Evolutionary conservation across 2,329 filamentous ascomycete genomes (phyloP), one percentile per base, ranked within the genome.

Genomic region (Thielaviopsis populi): DNA sequence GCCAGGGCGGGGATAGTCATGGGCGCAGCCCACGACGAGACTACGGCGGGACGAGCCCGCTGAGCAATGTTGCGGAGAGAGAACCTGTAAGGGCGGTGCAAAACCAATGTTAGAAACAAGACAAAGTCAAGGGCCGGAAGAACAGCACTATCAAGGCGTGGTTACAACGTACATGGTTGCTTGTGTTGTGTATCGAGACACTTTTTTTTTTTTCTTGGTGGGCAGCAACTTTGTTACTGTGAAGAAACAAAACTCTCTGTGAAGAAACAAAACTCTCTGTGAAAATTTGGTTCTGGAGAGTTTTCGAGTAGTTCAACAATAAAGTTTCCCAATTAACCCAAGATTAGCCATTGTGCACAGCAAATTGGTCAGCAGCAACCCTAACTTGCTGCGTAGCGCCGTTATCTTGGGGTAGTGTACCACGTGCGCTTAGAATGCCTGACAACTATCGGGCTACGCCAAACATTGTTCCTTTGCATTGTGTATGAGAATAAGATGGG

Each of bases 11-110:
- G 54, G 13, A 56, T 17, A 37, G 53, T 33, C 61, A 43, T 63
- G 60, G 42, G 53, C 11, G 54, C 43, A n/a, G 53, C 42, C 54
- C 53, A 43, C 15, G 64, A 61, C n/a, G 61, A 43, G 8, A 59
- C 22, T 24, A 48, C 64, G 24, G 64, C 42, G 43, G 61, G 61
- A 40, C 61, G 61, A 43, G 64, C 61, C 56, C 64, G 64, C 64
- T 65, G 64, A 27, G 41, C 46, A 50, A 65, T 42, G 61, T 17
- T 56, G n/a, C 64, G 64, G 15, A 65, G 54, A 54, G 61, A 59
- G 43, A 65, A 65, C 64, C 64, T 65, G 13, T 4, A 54, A 10
- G n/a, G 27, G 15, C 2, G 27, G 7, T 4, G 41, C 22, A 22
- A 59, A 13, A 11, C 17, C 13, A 11, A 42, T 64, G 61, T 64